These are phyloP conservation scores for Paramecium pentaurelia DNA, from an alignment of 73 alveolate species.

Conservation along the genomic window DNA sequence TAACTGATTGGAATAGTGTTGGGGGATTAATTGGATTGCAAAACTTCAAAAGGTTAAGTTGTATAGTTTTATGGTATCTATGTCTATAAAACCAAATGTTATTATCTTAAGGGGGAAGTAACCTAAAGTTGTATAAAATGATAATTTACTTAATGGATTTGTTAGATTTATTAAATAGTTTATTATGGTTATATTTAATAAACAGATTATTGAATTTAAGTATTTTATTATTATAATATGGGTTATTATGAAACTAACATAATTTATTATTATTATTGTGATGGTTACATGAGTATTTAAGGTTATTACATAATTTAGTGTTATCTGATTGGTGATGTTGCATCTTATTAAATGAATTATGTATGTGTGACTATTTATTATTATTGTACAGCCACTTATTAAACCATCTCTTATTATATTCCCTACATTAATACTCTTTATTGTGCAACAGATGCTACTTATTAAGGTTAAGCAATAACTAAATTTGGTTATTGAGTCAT, in stretches of 20 bases:
- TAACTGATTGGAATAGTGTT: background rate
- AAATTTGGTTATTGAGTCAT: background rate
- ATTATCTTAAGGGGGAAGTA: background rate
- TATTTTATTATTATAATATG: background rate
- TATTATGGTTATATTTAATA: background rate
- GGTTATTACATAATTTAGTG: background rate
- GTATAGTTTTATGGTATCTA: background rate
- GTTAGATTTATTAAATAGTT: background rate
- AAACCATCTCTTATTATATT: background rate
- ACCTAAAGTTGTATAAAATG: background rate
- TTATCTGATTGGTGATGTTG: background rate
- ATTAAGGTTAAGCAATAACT: background rate
- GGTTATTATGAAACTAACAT: background rate
- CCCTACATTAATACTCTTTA: background rate
- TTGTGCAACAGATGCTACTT: background rate
- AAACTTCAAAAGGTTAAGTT: background rate
- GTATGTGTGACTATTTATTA: background rate
- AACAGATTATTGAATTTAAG: background rate
- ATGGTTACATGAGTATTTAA: background rate
- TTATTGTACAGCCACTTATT: background rate
- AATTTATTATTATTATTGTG: background rate
- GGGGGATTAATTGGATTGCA: background rate
- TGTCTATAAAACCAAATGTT: background rate
- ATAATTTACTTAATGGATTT: background rate
- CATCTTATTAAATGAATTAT: background rate